phyloP scores from a whole-genome alignment of 768 basidiomycete species.

The Coprinopsis sp. region DNA sequence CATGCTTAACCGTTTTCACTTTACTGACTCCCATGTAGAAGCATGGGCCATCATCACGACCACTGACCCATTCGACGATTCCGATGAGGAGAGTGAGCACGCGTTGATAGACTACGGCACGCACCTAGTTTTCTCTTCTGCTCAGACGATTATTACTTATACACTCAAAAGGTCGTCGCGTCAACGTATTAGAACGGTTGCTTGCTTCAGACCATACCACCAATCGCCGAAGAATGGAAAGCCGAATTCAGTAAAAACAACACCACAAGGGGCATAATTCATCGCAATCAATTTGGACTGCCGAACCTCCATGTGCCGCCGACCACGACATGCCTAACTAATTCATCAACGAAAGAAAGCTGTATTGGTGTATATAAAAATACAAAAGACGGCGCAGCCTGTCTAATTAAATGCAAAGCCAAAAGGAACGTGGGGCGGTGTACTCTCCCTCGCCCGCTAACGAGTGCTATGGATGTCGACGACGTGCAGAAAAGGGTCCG shows the following conservation, averaged over 20 bases:
- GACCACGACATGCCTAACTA: too few species aligned
- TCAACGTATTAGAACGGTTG: conserved; percentile 49
- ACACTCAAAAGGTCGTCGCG: conserved; percentile 40
- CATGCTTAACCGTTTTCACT: conserved; percentile 5
- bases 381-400: neutral
- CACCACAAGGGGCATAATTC: conserved; percentile 1
- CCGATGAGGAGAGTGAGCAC: conserved; percentile 73
- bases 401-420: neutral
- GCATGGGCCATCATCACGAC: conserved; percentile 66
- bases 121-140: conserved; percentile 19
- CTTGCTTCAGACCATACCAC: conserved; percentile 30
- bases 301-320: too few species aligned
- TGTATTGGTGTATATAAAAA: too few species aligned
- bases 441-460: neutral
- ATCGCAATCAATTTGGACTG: neutral
- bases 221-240: neutral
- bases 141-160: conserved; percentile 3
- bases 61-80: conserved; percentile 64
- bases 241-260: neutral
- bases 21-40: conserved; percentile 37
- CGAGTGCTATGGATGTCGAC: too few species aligned
- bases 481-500: too few species aligned
- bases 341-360: too few species aligned
- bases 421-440: neutral
- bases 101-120: conserved; percentile 62